These are phyloP conservation scores for Santalum album DNA, from an alignment of 164 flowering plant genomes.

Conservation along the genomic window DNA sequence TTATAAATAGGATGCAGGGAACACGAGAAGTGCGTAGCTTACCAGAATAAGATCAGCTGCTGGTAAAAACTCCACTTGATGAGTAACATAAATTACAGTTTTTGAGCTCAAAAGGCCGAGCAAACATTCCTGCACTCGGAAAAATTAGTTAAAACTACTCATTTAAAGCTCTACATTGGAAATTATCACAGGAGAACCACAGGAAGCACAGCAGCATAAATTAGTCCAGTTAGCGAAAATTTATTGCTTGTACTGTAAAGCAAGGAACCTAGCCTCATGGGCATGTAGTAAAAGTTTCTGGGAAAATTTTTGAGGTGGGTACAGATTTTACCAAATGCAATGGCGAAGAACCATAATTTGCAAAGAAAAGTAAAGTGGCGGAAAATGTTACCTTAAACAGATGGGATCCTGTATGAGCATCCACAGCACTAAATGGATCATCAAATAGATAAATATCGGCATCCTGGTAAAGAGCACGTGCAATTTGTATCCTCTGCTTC, in stretches of 20 bases:
- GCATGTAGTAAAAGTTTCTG: background rate
- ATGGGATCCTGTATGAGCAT: constrained; percentile 88
- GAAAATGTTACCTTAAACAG: constrained; percentile 48
- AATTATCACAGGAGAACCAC: no score
- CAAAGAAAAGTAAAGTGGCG: background rate
- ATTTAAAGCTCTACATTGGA: no score
- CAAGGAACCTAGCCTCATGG: background rate
- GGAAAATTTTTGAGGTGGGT: background rate
- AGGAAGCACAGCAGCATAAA: background rate
- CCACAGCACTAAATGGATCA: constrained; percentile 93
- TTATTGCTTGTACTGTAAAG: background rate
- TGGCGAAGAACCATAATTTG: background rate
- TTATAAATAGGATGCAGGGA: background rate
- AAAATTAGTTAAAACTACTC: no score
- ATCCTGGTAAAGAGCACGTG: constrained; percentile 83
- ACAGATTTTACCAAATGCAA: background rate
- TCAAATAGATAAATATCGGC: constrained; percentile 80
- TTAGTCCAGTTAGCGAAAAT: no score
- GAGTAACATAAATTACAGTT: constrained; percentile 66
- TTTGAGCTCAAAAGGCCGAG: constrained; percentile 46
- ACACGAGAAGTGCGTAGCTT: constrained; percentile 3
- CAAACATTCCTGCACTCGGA: constrained; percentile 48
- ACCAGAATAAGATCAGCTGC: constrained; percentile 66
- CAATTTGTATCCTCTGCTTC: constrained; percentile 85
- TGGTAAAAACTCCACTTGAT: constrained; percentile 72